Conservation (phyloP, 208 protist genomes). For the Acanthamoeba castellanii region DNA sequence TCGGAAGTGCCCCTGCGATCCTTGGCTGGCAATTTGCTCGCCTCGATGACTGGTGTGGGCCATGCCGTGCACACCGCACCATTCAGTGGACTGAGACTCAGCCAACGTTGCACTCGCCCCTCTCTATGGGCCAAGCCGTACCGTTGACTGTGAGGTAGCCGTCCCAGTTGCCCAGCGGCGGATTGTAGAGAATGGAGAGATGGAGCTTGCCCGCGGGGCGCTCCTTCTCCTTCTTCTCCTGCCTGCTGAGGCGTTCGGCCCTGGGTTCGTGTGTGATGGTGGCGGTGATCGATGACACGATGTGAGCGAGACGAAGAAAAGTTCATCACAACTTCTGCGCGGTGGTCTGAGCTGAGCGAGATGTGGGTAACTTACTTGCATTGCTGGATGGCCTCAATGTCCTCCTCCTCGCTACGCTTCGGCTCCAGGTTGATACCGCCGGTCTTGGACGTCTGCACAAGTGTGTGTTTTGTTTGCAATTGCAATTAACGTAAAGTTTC, state of each 20-base stretch:
- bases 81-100: too few relatives aligned
- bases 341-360: too few relatives aligned
- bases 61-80: too few relatives aligned
- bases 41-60: conserved; percentile 15
- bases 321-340: too few relatives aligned
- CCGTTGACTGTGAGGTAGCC: conserved; percentile 21
- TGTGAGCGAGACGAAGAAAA: too few relatives aligned
- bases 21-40: neutral
- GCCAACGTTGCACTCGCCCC: neutral
- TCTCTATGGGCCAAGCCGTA: neutral
- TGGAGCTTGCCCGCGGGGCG: conserved; percentile 7
- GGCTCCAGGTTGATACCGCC: conserved; percentile 18
- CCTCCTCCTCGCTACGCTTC: neutral
- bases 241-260: neutral
- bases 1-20: conserved; percentile 15
- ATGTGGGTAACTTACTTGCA: neutral
- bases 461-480: too few relatives aligned
- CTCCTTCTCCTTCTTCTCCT: conserved; percentile 20
- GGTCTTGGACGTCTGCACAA: neutral
- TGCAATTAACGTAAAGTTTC: too few relatives aligned
- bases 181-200: conserved; percentile 8
- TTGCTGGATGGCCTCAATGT: neutral
- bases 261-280: neutral
- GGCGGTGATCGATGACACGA: too few relatives aligned
- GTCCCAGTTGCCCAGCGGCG: conserved; percentile 34